Evolutionary conservation across 2,329 filamentous ascomycete genomes (phyloP).

Genomic region (Ascocoryne sarcoides): DNA sequence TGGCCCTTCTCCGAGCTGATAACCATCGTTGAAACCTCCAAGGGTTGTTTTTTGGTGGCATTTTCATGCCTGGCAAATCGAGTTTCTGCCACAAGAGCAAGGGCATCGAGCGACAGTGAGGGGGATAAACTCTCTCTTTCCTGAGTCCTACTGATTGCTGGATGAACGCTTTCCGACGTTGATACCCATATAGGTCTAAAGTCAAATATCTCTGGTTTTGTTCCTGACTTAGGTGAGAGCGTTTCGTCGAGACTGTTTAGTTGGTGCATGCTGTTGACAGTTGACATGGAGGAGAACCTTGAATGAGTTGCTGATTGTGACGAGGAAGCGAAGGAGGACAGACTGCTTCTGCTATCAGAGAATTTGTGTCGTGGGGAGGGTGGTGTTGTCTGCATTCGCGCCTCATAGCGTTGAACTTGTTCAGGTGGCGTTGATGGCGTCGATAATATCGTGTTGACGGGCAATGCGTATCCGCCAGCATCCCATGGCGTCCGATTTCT

Average conservation of each 20-base stretch:
- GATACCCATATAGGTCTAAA: no score
- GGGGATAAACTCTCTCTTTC: conserved; percentile 14
- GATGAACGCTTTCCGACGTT: not conserved
- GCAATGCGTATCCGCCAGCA: conserved; percentile 30
- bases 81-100: conserved; percentile 17
- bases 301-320: conserved; percentile 26
- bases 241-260: conserved; percentile 6
- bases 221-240: conserved; percentile 2
- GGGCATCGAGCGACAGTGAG: conserved; percentile 17
- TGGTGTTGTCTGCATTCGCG: conserved; percentile 11
- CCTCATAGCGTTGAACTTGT: conserved; percentile 18
- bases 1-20: not conserved
- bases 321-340: conserved; percentile 28
- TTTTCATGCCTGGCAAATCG: not conserved
- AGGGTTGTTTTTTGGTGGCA: not conserved
- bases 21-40: not conserved
- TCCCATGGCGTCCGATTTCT: conserved; percentile 30
- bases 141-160: not conserved
- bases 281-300: conserved; percentile 28
- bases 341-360: conserved; percentile 27
- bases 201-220: conserved; percentile 5
- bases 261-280: conserved; percentile 17
- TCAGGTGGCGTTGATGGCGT: conserved; percentile 12
- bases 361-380: conserved; percentile 24
- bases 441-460: conserved; percentile 21